Evolutionary conservation across 129 eudicot species (phyloP).

Genomic region (Mikania micrantha): DNA sequence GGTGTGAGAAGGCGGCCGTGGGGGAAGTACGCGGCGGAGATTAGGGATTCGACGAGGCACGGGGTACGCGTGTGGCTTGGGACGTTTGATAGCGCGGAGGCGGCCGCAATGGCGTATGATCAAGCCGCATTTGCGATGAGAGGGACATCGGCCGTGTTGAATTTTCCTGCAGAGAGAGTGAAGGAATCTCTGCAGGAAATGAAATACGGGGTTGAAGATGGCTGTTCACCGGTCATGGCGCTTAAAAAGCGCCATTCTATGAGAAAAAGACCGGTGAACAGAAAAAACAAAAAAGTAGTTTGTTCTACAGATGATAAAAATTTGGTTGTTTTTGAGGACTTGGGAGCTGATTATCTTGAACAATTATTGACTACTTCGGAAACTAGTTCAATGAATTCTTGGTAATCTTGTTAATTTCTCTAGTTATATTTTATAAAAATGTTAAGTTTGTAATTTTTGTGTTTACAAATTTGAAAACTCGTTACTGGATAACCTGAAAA

Average conservation of each 20-base stretch:
- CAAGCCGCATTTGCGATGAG: slow-evolving; percentile 80
- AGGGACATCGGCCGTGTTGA: slow-evolving; percentile 60
- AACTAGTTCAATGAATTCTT: slow-evolving; percentile 14
- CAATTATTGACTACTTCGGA: slow-evolving; percentile 46
- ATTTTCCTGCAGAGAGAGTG: slow-evolving; percentile 69
- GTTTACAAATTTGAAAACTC: too few species aligned
- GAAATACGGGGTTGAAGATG: slow-evolving; percentile 43
- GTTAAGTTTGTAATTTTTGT: too few species aligned
- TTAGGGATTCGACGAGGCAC: slow-evolving; percentile 64
- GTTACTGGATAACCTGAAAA: too few species aligned
- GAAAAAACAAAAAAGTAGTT: slow-evolving; percentile 22
- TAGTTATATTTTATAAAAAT: too few species aligned
- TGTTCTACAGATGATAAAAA: slow-evolving; percentile 20
- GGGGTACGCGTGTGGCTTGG: slow-evolving; percentile 84
- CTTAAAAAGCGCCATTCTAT: slow-evolving; percentile 57
- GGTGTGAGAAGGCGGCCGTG: slow-evolving; percentile 89
- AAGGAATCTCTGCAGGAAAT: slow-evolving; percentile 55
- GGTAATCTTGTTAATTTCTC: too few species aligned
- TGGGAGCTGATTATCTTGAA: slow-evolving; percentile 75
- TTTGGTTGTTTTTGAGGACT: slow-evolving; percentile 74
- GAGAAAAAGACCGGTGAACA: slow-evolving; percentile 38
- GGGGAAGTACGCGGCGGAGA: slow-evolving; percentile 95
- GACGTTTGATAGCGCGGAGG: slow-evolving; percentile 77
- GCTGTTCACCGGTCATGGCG: slow-evolving; percentile 74
- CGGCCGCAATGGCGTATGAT: slow-evolving; percentile 80